Evolutionary conservation across 169 alveolate species (phyloP), one percentile per base, ranked within the genome.

Genomic region (Plasmodium knowlesi): DNA sequence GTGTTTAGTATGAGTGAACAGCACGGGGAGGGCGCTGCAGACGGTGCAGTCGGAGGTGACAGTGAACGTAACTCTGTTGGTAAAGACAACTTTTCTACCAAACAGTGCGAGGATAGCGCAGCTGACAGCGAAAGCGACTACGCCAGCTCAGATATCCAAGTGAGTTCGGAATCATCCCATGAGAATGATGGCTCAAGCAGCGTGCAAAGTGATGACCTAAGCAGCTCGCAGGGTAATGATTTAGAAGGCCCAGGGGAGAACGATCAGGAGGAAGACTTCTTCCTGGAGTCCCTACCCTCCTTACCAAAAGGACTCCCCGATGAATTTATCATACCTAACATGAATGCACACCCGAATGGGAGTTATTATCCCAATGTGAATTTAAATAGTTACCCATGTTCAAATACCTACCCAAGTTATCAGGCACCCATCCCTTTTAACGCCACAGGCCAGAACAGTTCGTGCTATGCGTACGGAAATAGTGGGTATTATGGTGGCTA

Each of bases 221-320:
- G 9, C 37, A 22, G 76, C 16, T 9, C 5, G 9, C 76, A 32
- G 25, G 10, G 41, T 5, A 78, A 85, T 74, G 37, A 61, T 37
- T 50, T 50, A 76, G 9, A 41, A n/a, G n/a, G 25, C 12, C 19
- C 25, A 73, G 41, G 34, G 41, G 46, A 57, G 22, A 50, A 34
- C n/a, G 34, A 76, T 14, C 73, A 88, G 46, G 82, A 54, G 22
- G 89, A 54, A 4, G 88, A 88, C 46, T 78, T 78, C 71, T 88
- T 88, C 53, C 81, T 88, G 34, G 94, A 88, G n/a, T 78, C 81
- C 39, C 71, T 88, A 57, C 94, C 94, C 19, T 88, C 94, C 32
- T 50, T 88, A 39, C 94, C 94, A 5, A 79, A 53, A 25, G 94
- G 94, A 37, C 71, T 88, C 22, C 94, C 94, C 12, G 53, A 78